A percentile compares a stretch with the other conserved stretches of the same genome.
Evolutionary conservation across 2,329 filamentous ascomycete genomes (phyloP).

Genomic region (Pseudogymnoascus sp.): DNA sequence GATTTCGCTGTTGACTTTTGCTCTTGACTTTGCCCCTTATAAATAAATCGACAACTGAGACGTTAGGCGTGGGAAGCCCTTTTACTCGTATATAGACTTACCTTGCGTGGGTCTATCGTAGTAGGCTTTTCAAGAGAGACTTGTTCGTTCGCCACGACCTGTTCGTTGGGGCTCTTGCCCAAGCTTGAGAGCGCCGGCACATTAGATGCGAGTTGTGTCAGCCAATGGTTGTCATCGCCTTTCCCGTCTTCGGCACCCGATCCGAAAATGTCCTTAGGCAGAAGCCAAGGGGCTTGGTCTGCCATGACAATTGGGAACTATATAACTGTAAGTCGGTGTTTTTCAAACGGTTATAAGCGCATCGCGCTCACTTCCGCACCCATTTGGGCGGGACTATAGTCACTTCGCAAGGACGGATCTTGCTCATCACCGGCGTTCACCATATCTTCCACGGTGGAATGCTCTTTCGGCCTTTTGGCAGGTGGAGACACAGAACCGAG

Average conservation of each 20-base stretch:
- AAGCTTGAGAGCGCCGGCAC: background rate
- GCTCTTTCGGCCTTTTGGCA: background rate
- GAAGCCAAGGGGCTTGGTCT: background rate
- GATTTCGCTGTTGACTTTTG: background rate
- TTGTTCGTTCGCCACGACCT: background rate
- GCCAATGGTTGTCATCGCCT: background rate
- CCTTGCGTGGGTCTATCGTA: background rate
- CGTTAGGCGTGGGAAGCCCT: background rate
- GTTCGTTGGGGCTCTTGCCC: background rate
- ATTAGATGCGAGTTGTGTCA: background rate
- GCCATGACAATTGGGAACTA: background rate
- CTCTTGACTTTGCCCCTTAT: background rate
- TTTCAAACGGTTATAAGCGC: background rate
- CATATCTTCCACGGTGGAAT: background rate
- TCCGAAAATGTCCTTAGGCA: background rate
- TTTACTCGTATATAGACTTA: background rate
- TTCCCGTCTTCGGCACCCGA: background rate
- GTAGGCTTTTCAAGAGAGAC: background rate
- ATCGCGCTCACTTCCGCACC: background rate
- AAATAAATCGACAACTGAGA: background rate
- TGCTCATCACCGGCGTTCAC: conserved; percentile 2
- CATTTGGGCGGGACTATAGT: background rate
- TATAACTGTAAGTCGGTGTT: background rate
- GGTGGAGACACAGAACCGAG: background rate
- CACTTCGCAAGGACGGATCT: background rate